Conservation (phyloP, 768 basidiomycete genomes). For the Krasilnikovozyma curviuscula region DNA sequence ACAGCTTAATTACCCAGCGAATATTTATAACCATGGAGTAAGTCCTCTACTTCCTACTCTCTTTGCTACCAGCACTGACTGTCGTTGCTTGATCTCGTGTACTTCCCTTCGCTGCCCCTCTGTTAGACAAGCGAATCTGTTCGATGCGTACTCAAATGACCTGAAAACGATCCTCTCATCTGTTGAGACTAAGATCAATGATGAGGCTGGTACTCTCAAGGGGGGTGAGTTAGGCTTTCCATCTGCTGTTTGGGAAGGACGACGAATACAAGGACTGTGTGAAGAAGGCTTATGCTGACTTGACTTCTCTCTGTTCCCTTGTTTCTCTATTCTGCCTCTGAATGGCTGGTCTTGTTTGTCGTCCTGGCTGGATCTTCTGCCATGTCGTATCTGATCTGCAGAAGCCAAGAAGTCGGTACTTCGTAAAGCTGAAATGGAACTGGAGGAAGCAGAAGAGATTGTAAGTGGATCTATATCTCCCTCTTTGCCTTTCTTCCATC, state of each 20-base stretch:
- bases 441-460: constrained; percentile 98
- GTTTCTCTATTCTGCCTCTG: background rate
- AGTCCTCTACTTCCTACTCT: too few relatives aligned
- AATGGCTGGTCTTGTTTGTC: background rate
- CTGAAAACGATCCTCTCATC: constrained; percentile 62
- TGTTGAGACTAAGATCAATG: constrained; percentile 58
- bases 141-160: constrained; percentile 60
- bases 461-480: too few relatives aligned
- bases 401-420: constrained; percentile 65
- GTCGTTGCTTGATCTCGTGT: too few relatives aligned
- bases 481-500: background rate
- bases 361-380: background rate
- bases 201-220: constrained; percentile 42
- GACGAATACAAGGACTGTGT: background rate
- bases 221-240: constrained; percentile 38
- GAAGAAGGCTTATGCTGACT: background rate
- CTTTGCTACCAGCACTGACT: too few relatives aligned
- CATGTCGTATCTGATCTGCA: constrained; percentile 20
- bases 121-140: too few relatives aligned
- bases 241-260: background rate
- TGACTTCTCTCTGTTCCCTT: background rate
- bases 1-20: too few relatives aligned
- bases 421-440: constrained; percentile 74
- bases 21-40: too few relatives aligned
- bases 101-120: too few relatives aligned